phyloP scores from a whole-genome alignment of 2,329 filamentous ascomycete genomes.

The Aaosphaeria pasadenensis region DNA sequence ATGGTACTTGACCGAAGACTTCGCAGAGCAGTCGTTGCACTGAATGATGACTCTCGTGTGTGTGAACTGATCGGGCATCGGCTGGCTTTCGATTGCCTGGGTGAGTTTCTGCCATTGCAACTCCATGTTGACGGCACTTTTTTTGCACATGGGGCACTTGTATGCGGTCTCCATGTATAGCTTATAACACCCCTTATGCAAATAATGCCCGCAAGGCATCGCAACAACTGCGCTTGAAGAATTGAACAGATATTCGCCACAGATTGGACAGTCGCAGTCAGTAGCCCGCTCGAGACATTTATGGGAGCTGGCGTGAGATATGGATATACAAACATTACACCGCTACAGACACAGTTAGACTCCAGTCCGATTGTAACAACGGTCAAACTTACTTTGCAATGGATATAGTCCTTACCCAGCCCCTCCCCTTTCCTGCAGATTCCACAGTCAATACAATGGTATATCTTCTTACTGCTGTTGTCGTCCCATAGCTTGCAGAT shows the following conservation, averaged over 20 bases:
- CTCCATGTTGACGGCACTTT: slow-evolving; percentile 97
- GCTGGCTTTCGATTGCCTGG: slow-evolving; percentile 79
- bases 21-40: slow-evolving; percentile 92
- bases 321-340: slow-evolving; percentile 91
- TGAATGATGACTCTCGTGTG: slow-evolving; percentile 79
- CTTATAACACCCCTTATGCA: slow-evolving; percentile 85
- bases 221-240: slow-evolving; percentile 86
- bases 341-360: slow-evolving; percentile 30
- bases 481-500: slow-evolving; percentile 98
- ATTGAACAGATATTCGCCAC: slow-evolving; percentile 93
- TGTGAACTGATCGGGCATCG: slow-evolving; percentile 82
- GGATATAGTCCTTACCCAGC: slow-evolving; percentile 93
- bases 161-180: slow-evolving; percentile 88
- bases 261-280: slow-evolving; percentile 95
- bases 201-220: slow-evolving; percentile 93
- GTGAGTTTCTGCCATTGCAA: slow-evolving; percentile 89
- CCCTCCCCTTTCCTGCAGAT: slow-evolving; percentile 91
- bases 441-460: slow-evolving; percentile 93
- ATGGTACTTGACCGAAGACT: slow-evolving; percentile 83
- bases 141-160: slow-evolving; percentile 94
- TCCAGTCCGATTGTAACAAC: slow-evolving; percentile 5
- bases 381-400: slow-evolving; percentile 73
- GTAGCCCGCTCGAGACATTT: slow-evolving; percentile 93
- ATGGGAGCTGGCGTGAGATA: slow-evolving; percentile 78
- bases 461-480: slow-evolving; percentile 84